Base-by-base conservation (phyloP, 2,329 filamentous ascomycete species). In the Fusarium paranaense region DNA sequence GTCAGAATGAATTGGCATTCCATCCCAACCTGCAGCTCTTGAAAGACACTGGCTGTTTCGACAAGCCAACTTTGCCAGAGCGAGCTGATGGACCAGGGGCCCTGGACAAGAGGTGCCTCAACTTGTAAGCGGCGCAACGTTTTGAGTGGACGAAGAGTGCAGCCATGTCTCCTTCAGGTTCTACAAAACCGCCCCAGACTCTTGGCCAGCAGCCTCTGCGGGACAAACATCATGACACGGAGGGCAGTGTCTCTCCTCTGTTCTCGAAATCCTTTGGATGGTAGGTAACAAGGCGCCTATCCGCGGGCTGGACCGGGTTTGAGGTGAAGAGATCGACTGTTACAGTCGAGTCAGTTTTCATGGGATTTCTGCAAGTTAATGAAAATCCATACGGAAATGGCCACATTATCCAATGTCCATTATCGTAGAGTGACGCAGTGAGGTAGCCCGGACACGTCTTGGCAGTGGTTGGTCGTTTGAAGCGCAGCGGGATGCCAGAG, bases 191-290 rank as follows among this genome's bases (percentile, higher is more conserved):
- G 61, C 66, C 69, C 64, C 25, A 62, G 70, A 64, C 54, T 67
- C 71, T 71, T 75, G 72, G 73, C 72, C 66, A 57, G 60, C 63
- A 37, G 57, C 59, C 54, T 60, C 65, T 65, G 64, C 32, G 71
- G 58, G 54, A 58, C 75, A 72, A 52, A 76, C 70, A 77, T 75
- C 70, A 78, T 59, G 63, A 52, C 59, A 67, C 69, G 62, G 62
- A 47, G 50, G 61, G 57, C 60, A 62, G 54, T 38, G 67, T 20
- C 18, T 35, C 25, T 38, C 63, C 57, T 67, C 56, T 71, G 56
- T 54, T 63, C 66, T 72, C 65, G 32, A n/a, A 52, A n/a, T 30
- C 47, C 42, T 47, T 47, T 25, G 42, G 14, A 47, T 27, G 8
- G 22, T 16, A 16, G 63, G 64, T 66, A 71, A 54, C 64, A 33